Conservation (phyloP, 2,329 filamentous ascomycete genomes). For the Talaromyces marneffei region DNA sequence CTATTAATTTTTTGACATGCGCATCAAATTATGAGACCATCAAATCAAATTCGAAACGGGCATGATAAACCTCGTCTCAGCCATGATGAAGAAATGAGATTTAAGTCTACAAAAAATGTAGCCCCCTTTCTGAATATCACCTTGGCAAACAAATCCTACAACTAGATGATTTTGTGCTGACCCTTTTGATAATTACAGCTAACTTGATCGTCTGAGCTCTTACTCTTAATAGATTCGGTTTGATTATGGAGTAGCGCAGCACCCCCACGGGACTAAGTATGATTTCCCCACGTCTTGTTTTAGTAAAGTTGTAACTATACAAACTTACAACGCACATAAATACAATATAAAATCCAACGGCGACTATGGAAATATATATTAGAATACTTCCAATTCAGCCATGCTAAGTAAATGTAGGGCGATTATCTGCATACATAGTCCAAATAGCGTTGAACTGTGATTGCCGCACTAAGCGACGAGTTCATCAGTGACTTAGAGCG, state of each 20-base stretch:
- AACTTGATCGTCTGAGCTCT: constrained; percentile 5
- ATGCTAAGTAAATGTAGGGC: not conserved
- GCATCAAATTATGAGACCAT: not conserved
- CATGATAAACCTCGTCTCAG: not conserved
- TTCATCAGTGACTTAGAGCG: not conserved
- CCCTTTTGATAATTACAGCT: not conserved
- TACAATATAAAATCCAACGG: not conserved
- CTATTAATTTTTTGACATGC: not conserved
- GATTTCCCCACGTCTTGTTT: not conserved
- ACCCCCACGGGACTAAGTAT: not conserved
- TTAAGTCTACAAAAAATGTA: not conserved
- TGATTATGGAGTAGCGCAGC: not conserved
- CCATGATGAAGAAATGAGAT: not conserved
- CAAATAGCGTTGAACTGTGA: not conserved
- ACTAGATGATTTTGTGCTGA: not conserved
- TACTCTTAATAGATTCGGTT: not conserved
- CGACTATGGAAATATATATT: not conserved
- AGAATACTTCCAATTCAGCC: not conserved
- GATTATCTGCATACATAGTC: not conserved
- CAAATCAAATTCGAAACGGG: not conserved
- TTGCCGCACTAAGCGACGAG: constrained; percentile 2
- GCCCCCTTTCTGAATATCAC: not conserved
- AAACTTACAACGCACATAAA: not conserved
- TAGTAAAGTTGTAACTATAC: constrained; percentile 1
- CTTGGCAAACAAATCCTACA: not conserved